phyloP scores from a whole-genome alignment of 1,284 basidiomycete genomes.

The Coniophora puteana region DNA sequence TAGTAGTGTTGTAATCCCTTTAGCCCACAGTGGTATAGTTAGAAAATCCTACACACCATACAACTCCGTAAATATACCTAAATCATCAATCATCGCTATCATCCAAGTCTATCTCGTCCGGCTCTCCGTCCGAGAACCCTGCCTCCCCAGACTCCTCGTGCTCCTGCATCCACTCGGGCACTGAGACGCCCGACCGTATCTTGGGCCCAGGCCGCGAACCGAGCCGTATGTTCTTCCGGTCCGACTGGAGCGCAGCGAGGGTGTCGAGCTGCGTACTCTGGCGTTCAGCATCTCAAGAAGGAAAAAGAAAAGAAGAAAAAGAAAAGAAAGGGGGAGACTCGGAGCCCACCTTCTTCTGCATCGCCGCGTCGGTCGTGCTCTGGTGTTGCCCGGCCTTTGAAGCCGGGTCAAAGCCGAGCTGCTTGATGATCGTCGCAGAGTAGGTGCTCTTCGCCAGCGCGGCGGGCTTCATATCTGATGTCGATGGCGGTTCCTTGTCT shows the following conservation, averaged over 20 bases:
- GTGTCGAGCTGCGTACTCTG: conserved; percentile 41
- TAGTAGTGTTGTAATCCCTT: too few relatives aligned
- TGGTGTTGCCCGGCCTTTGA: conserved; percentile 45
- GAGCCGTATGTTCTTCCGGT: conserved; percentile 46
- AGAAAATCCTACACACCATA: too few relatives aligned
- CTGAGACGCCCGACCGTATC: conserved; percentile 45
- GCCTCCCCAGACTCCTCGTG: too few relatives aligned
- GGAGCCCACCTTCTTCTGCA: conserved; percentile 58
- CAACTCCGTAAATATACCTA: too few relatives aligned
- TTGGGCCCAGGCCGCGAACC: conserved; percentile 52
- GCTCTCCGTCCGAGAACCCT: too few relatives aligned
- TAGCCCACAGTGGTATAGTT: too few relatives aligned
- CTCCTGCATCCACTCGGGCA: conserved; percentile 23
- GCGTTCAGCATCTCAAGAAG: not conserved
- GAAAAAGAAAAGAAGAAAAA: not conserved
- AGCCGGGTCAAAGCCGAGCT: conserved; percentile 73
- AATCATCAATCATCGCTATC: too few relatives aligned
- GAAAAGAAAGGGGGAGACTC: too few relatives aligned
- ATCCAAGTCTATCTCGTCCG: too few relatives aligned
- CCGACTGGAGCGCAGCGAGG: conserved; percentile 43
- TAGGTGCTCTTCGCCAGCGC: conserved; percentile 43
- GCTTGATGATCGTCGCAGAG: conserved; percentile 60
- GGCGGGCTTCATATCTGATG: conserved; percentile 7
- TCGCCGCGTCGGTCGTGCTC: conserved; percentile 33
- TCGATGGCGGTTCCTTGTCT: conserved; percentile 21